Evolutionary conservation across 257 asterid species (phyloP).

Genomic region (Fraxinus anomala): DNA sequence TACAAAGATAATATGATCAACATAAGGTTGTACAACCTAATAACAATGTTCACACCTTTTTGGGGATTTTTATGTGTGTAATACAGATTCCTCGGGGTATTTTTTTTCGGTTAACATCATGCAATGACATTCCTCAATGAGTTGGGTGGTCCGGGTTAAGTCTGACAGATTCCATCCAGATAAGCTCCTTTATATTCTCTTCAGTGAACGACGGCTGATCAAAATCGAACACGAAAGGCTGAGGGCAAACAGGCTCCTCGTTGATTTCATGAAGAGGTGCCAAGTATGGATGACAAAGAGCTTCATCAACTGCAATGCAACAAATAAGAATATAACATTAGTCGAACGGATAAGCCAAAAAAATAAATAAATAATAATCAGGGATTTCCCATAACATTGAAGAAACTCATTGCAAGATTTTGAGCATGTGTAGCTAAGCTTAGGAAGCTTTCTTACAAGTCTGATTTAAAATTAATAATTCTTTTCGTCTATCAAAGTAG

Average conservation of each 20-base stretch:
- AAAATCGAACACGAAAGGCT: slow-evolving; percentile 77
- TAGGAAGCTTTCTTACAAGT: no score
- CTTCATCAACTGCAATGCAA: slow-evolving; percentile 65
- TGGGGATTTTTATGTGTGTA: slow-evolving; percentile 27
- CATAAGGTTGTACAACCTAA: slow-evolving; percentile 29
- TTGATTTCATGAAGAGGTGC: slow-evolving; percentile 87
- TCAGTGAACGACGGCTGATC: slow-evolving; percentile 92
- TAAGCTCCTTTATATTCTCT: slow-evolving; percentile 92
- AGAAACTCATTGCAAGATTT: not conserved
- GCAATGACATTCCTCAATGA: slow-evolving; percentile 51
- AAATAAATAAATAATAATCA: no score
- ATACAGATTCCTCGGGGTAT: slow-evolving; percentile 36
- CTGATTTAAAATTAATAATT: no score
- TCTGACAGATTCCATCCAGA: slow-evolving; percentile 81
- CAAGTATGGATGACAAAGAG: slow-evolving; percentile 89
- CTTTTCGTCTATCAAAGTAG: no score
- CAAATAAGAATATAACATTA: not conserved
- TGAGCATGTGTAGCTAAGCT: no score
- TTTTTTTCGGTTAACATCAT: slow-evolving; percentile 31
- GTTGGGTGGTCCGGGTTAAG: slow-evolving; percentile 78
- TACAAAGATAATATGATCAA: slow-evolving; percentile 22
- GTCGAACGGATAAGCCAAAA: no score
- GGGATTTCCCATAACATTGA: no score
- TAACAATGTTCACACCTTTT: slow-evolving; percentile 8
- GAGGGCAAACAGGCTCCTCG: slow-evolving; percentile 89